phyloP scores from a whole-genome alignment of 768 basidiomycete species.

The Auricularia cornea region DNA sequence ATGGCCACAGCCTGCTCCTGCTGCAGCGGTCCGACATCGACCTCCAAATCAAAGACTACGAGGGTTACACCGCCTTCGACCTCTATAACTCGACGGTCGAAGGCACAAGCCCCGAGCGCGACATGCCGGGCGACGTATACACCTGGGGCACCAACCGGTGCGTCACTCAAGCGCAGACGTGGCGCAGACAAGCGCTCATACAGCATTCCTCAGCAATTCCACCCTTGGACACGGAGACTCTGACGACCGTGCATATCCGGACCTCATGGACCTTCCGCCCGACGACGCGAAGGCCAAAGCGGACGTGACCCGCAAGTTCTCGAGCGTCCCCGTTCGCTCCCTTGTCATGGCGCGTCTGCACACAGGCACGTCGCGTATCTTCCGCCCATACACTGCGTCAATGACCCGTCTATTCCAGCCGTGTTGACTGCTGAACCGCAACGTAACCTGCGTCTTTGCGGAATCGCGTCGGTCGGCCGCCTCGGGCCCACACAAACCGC shows the following conservation, averaged over 20 bases:
- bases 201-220: constrained; percentile 53
- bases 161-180: background rate
- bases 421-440: constrained; percentile 65
- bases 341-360: constrained; percentile 84
- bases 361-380: constrained; percentile 43
- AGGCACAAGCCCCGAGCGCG: constrained; percentile 47
- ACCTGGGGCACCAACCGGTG: constrained; percentile 85
- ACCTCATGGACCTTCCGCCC: constrained; percentile 51
- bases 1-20: constrained; percentile 51
- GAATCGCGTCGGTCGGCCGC: constrained; percentile 85
- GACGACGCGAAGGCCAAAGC: constrained; percentile 25
- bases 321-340: constrained; percentile 52
- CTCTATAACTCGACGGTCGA: constrained; percentile 85
- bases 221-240: constrained; percentile 78
- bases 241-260: constrained; percentile 70
- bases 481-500: constrained; percentile 23
- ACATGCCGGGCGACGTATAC: constrained; percentile 50
- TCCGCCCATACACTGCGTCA: background rate
- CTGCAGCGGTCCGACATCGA: constrained; percentile 71
- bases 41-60: constrained; percentile 62
- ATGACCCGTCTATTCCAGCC: constrained; percentile 19
- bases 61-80: constrained; percentile 89
- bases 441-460: constrained; percentile 76
- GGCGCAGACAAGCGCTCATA: background rate
- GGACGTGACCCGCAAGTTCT: constrained; percentile 42